These are phyloP conservation scores for Huntiella moniliformis DNA, from an alignment of 2,329 filamentous ascomycete genomes.

Conservation along the genomic window DNA sequence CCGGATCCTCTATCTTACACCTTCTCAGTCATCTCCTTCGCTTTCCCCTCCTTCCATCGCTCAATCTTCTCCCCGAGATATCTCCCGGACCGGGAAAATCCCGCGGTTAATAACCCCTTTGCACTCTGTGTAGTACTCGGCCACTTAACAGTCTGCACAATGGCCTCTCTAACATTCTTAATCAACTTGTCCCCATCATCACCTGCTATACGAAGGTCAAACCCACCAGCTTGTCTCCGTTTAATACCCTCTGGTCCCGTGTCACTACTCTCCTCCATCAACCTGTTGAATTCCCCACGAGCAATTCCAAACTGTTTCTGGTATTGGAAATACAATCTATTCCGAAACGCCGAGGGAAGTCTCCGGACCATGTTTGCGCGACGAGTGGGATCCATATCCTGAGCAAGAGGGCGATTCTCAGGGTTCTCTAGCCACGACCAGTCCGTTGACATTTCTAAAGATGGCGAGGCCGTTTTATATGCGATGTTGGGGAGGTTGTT, in stretches of 20 bases:
- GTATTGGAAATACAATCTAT: constrained; percentile 86
- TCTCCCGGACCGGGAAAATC: constrained; percentile 45
- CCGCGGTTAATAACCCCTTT: constrained; percentile 69
- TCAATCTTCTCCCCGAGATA: constrained; percentile 69
- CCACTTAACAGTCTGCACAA: constrained; percentile 81
- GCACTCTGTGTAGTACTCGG: constrained; percentile 74
- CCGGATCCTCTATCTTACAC: background rate
- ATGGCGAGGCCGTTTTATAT: constrained; percentile 47
- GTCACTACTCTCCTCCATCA: constrained; percentile 61
- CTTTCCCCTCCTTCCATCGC: constrained; percentile 37
- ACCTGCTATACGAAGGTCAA: constrained; percentile 67
- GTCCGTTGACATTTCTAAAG: constrained; percentile 39
- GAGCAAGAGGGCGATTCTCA: constrained; percentile 49
- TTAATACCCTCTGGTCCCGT: constrained; percentile 50
- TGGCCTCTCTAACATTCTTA: constrained; percentile 52
- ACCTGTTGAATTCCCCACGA: constrained; percentile 60
- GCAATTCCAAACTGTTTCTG: constrained; percentile 80
- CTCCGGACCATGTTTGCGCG: constrained; percentile 93
- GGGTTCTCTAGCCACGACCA: constrained; percentile 24
- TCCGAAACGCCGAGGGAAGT: constrained; percentile 68
- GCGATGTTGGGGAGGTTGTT: constrained; percentile 74
- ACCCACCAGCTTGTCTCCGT: constrained; percentile 59
- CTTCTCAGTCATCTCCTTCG: constrained; percentile 11
- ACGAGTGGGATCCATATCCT: constrained; percentile 84
- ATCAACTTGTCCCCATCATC: constrained; percentile 49